Evolutionary conservation across 148 eudicot species (phyloP), one percentile per base, ranked within the genome.

Genomic region (Chenopodium suecicum): DNA sequence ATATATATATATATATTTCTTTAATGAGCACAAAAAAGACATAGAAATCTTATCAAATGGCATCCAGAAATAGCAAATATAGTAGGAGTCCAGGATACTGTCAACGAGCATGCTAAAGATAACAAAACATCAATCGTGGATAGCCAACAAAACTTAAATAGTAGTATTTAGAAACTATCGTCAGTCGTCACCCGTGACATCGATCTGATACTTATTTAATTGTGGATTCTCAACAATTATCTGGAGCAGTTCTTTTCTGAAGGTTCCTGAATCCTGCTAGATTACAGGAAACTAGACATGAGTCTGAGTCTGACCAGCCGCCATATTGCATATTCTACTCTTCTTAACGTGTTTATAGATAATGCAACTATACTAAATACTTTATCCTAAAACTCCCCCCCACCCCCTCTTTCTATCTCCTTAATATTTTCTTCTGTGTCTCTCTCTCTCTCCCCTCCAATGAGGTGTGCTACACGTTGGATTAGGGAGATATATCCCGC

Each of bases 181-280:
- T 80, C 77, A 73, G 17, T 9, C 47, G 27, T 80, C 77, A 73
- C 10, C 29, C 41, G 25, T 80, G 82, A 80, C 82, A 80, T 73
- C 48, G 9, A 69, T 37, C 13, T 31, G 25, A 4, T 48, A 27
- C 31, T 58, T 58, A 48, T 20, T 54, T 54, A 37, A 37, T 37
- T 37, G 44, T 37, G 44, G 44, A 37, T 37, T 37, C 44, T 37
- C 44, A 37, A 25, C 60, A 10, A 23, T n/a, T n/a, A 41, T 72
- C 54, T 22, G 29, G 54, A 72, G 31, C 3, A 72, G 52, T 72
- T 41, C 29, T 72, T 34, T 37, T 37, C 48, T 70, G 44, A 23
- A 70, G 50, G 73, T 27, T 65, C 69, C 70, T 67, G 0, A 67
- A 67, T 32, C 46, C 73, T 69, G 73, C 47, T 69, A 69, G 47